Evolutionary conservation across 306 rosid species (phyloP).

Genomic region (Chamaecrista fasciculata): DNA sequence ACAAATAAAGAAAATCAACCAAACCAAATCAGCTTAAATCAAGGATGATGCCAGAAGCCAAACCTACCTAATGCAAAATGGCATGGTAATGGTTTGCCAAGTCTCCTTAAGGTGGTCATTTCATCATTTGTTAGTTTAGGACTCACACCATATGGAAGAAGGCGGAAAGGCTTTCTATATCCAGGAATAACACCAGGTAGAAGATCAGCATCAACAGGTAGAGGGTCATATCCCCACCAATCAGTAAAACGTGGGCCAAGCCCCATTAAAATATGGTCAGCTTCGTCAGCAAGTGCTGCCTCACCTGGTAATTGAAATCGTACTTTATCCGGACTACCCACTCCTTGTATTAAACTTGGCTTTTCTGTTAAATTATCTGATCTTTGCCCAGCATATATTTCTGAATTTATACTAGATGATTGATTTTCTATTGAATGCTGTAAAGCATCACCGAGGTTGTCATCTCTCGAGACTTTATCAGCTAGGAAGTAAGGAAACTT

Average conservation of each 20-base stretch:
- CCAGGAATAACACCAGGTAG: constrained; percentile 72
- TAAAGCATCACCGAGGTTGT: constrained; percentile 31
- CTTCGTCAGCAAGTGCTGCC: constrained; percentile 70
- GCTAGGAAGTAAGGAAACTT: constrained; percentile 76
- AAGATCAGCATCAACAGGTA: constrained; percentile 91
- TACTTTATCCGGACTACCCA: constrained; percentile 65
- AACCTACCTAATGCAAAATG: constrained; percentile 91
- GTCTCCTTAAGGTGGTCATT: constrained; percentile 85
- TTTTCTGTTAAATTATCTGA: constrained; percentile 29
- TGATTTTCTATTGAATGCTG: constrained; percentile 31
- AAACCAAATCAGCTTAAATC: constrained; percentile 22
- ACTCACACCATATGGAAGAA: constrained; percentile 88
- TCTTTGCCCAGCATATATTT: constrained; percentile 30
- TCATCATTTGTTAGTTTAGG: constrained; percentile 86
- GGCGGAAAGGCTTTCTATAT: constrained; percentile 88
- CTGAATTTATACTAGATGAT: constrained; percentile 38
- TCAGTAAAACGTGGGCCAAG: constrained; percentile 86
- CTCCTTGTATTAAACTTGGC: constrained; percentile 65
- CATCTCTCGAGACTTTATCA: constrained; percentile 33
- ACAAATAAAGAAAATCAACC: constrained; percentile 11
- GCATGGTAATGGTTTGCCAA: constrained; percentile 69
- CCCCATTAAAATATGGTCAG: constrained; percentile 69
- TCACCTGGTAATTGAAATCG: constrained; percentile 87
- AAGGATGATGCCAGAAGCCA: constrained; percentile 7
- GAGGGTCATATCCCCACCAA: constrained; percentile 99